These are phyloP conservation scores for Sporothrix inflata DNA, from an alignment of 2,329 filamentous ascomycete genomes.

Conservation along the genomic window DNA sequence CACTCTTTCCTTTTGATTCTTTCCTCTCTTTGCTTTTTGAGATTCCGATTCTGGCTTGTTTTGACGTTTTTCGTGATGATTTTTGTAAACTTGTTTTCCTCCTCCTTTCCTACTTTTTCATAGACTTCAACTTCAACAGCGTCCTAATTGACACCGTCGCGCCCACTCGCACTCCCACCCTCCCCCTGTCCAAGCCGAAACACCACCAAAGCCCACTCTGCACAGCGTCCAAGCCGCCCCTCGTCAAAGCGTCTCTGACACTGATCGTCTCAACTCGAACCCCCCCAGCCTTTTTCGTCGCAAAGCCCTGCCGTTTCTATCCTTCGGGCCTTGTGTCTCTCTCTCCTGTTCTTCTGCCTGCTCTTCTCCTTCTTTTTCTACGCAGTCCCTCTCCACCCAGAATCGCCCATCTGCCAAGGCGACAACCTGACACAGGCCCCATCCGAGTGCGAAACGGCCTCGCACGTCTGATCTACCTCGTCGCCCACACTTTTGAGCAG, in stretches of 20 bases:
- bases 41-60: background rate
- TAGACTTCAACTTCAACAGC: background rate
- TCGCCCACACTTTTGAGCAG: slow-evolving; percentile 12
- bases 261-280: slow-evolving; percentile 50
- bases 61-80: background rate
- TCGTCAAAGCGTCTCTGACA: slow-evolving; percentile 52
- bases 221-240: slow-evolving; percentile 44
- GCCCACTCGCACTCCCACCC: slow-evolving; percentile 7
- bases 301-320: slow-evolving; percentile 36
- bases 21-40: background rate
- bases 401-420: background rate
- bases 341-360: background rate
- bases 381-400: background rate
- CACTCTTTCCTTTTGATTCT: background rate
- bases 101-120: background rate
- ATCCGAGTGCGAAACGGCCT: slow-evolving; percentile 49
- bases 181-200: slow-evolving; percentile 46
- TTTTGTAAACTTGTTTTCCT: background rate
- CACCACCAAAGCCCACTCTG: slow-evolving; percentile 41
- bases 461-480: slow-evolving; percentile 46
- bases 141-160: background rate
- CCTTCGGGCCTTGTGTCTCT: slow-evolving; percentile 28
- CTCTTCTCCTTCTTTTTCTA: background rate
- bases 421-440: slow-evolving; percentile 45
- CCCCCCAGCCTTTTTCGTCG: slow-evolving; percentile 37